Evolutionary conservation across 2,329 filamentous ascomycete species (phyloP).

Genomic region (Cryphonectria naterciae): DNA sequence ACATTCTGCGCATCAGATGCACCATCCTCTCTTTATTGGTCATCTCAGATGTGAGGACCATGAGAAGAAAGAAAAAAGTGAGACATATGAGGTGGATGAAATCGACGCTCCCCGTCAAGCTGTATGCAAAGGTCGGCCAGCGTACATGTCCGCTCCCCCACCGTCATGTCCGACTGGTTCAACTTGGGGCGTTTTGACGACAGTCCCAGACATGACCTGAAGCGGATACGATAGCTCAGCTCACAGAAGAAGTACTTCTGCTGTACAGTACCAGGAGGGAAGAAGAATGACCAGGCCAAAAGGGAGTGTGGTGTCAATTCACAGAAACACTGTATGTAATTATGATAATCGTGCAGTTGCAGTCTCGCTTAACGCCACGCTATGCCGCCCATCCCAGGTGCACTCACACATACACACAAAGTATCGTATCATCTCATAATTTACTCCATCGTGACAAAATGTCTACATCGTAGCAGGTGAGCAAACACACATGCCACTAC

Average conservation of each 20-base stretch:
- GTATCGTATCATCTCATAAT: neutral
- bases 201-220: neutral
- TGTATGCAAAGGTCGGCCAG: neutral
- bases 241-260: neutral
- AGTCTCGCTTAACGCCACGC: conserved; percentile 34
- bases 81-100: neutral
- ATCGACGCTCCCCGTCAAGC: too few relatives aligned
- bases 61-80: neutral
- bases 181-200: neutral
- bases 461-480: neutral
- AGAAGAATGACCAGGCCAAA: neutral
- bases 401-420: neutral
- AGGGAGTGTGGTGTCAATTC: neutral
- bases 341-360: neutral
- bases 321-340: neutral
- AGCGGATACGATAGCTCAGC: neutral
- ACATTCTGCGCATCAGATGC: neutral
- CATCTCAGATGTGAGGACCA: neutral
- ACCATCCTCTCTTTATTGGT: neutral
- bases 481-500: conserved; percentile 20
- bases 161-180: neutral
- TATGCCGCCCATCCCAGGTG: conserved; percentile 31
- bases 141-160: neutral
- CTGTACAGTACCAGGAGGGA: neutral
- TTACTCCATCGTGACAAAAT: conserved; percentile 7